Evolutionary conservation across 2,329 filamentous ascomycete species (phyloP).

Genomic region (Dissoconium aciculare): DNA sequence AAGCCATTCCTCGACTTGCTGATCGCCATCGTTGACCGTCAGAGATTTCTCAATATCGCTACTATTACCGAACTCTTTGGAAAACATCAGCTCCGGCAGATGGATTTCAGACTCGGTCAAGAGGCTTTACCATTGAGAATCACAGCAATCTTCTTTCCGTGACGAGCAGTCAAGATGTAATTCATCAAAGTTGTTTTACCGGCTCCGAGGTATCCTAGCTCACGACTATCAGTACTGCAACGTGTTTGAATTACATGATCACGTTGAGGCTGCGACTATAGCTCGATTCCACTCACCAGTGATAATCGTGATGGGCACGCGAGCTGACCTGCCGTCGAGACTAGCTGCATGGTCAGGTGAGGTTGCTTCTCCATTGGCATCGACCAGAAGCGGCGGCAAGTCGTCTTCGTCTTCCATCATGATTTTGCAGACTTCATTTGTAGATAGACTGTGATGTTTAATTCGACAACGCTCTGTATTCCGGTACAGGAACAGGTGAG

Average conservation of each 20-base stretch:
- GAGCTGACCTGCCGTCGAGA: slow-evolving; percentile 38
- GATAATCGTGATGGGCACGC: slow-evolving; percentile 73
- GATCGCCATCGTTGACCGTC: slow-evolving; percentile 65
- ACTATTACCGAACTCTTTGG: slow-evolving; percentile 32
- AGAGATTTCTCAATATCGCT: slow-evolving; percentile 92
- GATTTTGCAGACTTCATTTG: too few species aligned
- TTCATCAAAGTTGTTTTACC: slow-evolving; percentile 93
- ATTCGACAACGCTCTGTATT: too few species aligned
- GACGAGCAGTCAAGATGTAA: slow-evolving; percentile 84
- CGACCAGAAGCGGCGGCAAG: slow-evolving; percentile 46
- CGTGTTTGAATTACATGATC: not conserved
- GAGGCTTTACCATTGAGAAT: slow-evolving; percentile 95
- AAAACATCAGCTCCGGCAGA: slow-evolving; percentile 1
- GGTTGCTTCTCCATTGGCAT: slow-evolving; percentile 26
- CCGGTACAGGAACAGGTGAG: too few species aligned
- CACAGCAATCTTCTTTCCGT: slow-evolving; percentile 95
- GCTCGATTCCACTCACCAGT: too few species aligned
- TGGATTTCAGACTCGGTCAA: slow-evolving; percentile 20
- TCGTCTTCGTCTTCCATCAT: slow-evolving; percentile 56
- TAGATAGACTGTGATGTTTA: too few species aligned
- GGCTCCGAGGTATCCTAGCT: slow-evolving; percentile 73
- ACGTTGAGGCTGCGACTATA: too few species aligned
- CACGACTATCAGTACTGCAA: not conserved
- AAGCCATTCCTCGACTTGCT: slow-evolving; percentile 80
- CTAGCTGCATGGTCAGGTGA: slow-evolving; percentile 13